Evolutionary conservation across 2,329 filamentous ascomycete species (phyloP).

Genomic region (Amesomyces nigricolor): DNA sequence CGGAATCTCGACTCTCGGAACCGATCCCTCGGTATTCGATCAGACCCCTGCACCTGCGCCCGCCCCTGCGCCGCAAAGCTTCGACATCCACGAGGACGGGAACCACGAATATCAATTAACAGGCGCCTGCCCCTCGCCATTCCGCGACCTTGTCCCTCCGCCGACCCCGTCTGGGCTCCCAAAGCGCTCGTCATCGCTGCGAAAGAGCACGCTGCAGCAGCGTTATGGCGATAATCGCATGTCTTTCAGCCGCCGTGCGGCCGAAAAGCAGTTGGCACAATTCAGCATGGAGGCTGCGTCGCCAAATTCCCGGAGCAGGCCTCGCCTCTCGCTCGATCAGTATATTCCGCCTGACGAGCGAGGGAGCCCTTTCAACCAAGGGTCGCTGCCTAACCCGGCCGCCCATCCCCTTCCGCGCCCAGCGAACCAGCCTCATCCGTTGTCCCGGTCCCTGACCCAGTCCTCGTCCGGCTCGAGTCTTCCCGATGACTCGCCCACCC

Average conservation of each 20-base stretch:
- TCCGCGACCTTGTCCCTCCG: conserved; percentile 39
- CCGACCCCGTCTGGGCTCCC: conserved; percentile 52
- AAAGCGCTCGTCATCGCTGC: conserved; percentile 68
- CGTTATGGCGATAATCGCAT: conserved; percentile 61
- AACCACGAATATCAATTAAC: conserved; percentile 51
- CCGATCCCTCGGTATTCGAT: conserved; percentile 72
- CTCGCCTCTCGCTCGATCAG: conserved; percentile 74
- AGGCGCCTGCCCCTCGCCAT: conserved; percentile 29
- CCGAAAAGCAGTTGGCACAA: conserved; percentile 50
- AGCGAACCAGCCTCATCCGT: conserved; percentile 63
- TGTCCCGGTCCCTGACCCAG: conserved; percentile 80
- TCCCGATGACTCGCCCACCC: conserved; percentile 64
- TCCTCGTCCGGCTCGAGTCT: conserved; percentile 79
- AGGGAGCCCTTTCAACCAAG: conserved; percentile 60
- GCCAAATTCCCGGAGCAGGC: conserved; percentile 54
- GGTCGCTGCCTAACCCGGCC: conserved; percentile 45
- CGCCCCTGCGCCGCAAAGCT: conserved; percentile 33
- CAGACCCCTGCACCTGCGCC: conserved; percentile 34
- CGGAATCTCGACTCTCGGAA: conserved; percentile 58
- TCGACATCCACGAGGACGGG: conserved; percentile 42
- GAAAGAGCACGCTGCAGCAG: conserved; percentile 84
- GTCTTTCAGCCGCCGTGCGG: conserved; percentile 56
- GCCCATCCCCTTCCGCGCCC: conserved; percentile 44
- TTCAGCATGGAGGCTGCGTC: conserved; percentile 50
- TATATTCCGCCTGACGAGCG: conserved; percentile 59